phyloP scores from a whole-genome alignment of 768 basidiomycete species.

The Pulveroboletus sp. region DNA sequence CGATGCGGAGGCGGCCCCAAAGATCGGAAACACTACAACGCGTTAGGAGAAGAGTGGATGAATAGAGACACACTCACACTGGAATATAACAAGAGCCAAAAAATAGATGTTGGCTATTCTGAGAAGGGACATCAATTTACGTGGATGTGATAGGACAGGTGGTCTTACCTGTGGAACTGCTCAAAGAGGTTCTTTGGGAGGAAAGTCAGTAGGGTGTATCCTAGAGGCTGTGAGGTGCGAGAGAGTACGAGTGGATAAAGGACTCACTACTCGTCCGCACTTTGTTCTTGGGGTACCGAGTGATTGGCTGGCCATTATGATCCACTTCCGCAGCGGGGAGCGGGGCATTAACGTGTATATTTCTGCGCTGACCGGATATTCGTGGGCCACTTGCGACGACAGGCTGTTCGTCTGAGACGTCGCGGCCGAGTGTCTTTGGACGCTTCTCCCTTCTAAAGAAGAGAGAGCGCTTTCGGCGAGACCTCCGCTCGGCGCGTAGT shows the following conservation, averaged over 20 bases:
- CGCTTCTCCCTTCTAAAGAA: constrained; percentile 58
- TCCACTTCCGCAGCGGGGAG: constrained; percentile 63
- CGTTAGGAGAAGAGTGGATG: constrained; percentile 8
- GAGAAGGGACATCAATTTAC: constrained; percentile 4
- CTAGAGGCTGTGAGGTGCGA: constrained; percentile 34
- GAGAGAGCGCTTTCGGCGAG: constrained; percentile 45
- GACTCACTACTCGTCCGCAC: constrained; percentile 87
- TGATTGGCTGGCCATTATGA: constrained; percentile 67
- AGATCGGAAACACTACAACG: constrained; percentile 74
- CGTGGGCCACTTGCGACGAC: constrained; percentile 18
- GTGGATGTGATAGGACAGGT: not conserved
- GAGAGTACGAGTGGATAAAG: not conserved
- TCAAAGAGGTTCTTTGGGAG: constrained; percentile 92
- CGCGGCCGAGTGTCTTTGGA: constrained; percentile 29
- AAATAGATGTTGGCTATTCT: constrained; percentile 94
- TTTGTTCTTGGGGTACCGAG: constrained; percentile 86
- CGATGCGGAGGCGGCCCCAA: constrained; percentile 80
- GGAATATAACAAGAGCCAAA: constrained; percentile 72
- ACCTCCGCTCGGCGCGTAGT: constrained; percentile 55
- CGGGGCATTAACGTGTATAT: constrained; percentile 76
- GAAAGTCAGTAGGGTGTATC: constrained; percentile 89
- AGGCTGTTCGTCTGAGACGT: constrained; percentile 26
- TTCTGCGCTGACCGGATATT: constrained; percentile 55
- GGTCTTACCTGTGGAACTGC: constrained; percentile 79
- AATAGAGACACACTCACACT: constrained; percentile 43